A percentile compares a stretch with the other conserved stretches of the same genome.
Evolutionary conservation across 108 stramenopile species (phyloP).

Genomic region (Fragilariopsis cylindrus): DNA sequence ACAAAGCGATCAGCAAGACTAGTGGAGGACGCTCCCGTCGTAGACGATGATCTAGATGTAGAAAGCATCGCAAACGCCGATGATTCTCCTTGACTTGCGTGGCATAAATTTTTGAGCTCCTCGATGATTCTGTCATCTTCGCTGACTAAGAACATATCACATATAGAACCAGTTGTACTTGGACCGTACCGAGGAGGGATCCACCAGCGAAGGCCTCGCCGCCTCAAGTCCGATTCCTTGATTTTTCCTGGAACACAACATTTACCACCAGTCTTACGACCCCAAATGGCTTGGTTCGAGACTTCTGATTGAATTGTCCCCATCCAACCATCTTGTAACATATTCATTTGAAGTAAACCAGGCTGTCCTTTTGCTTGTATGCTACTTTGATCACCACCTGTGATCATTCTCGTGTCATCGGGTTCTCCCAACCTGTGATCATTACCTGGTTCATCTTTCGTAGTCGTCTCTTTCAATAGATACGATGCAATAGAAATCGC

Average conservation of each 20-base stretch:
- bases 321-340: conserved; percentile 67
- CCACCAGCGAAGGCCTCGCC: conserved; percentile 83
- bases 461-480: conserved; percentile 38
- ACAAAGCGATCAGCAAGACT: conserved; percentile 44
- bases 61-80: conserved; percentile 55
- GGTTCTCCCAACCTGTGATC: conserved; percentile 11
- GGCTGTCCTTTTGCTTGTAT: conserved; percentile 64
- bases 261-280: conserved; percentile 69
- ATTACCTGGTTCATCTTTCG: background rate
- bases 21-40: conserved; percentile 18
- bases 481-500: conserved; percentile 71
- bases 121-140: conserved; percentile 22
- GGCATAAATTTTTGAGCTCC: conserved; percentile 44
- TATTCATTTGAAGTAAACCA: conserved; percentile 58
- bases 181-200: conserved; percentile 70
- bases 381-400: conserved; percentile 21
- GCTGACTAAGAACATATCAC: conserved; percentile 58
- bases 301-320: conserved; percentile 52
- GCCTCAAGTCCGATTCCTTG: conserved; percentile 47
- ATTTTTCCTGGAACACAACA: conserved; percentile 70
- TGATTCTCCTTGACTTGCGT: conserved; percentile 56
- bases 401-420: conserved; percentile 10
- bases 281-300: conserved; percentile 24
- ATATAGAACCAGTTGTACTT: conserved; percentile 66
- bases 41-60: conserved; percentile 11